Evolutionary conservation across 2,329 filamentous ascomycete genomes (phyloP).

Genomic region (Bipolaris sorokiniana): DNA sequence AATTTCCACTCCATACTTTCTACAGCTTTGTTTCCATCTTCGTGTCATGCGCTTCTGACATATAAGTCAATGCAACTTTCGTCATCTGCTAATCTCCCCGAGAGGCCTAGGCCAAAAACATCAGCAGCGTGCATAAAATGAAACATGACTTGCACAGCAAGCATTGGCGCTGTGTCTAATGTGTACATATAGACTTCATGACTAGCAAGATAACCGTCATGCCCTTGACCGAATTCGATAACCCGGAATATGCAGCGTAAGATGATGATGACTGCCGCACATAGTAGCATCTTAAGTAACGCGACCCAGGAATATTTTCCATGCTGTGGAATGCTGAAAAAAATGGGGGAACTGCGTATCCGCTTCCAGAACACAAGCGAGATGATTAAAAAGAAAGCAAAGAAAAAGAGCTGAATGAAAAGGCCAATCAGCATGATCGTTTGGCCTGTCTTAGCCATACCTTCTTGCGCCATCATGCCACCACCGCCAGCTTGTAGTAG

Average conservation of each 20-base stretch:
- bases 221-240: constrained; percentile 47
- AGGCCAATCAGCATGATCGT: constrained; percentile 34
- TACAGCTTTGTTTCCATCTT: not conserved
- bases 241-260: constrained; percentile 56
- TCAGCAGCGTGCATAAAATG: constrained; percentile 29
- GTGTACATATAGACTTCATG: constrained; percentile 55
- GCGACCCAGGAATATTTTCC: constrained; percentile 46
- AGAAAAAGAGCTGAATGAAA: constrained; percentile 27
- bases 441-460: constrained; percentile 25
- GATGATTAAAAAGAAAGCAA: constrained; percentile 28
- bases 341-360: constrained; percentile 4
- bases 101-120: constrained; percentile 19
- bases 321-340: no score
- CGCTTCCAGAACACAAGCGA: constrained; percentile 30
- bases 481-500: constrained; percentile 53
- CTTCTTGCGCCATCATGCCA: constrained; percentile 30
- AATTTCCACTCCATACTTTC: not conserved
- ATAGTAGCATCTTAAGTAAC: constrained; percentile 53
- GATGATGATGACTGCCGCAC: constrained; percentile 55
- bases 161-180: constrained; percentile 55
- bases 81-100: constrained; percentile 17
- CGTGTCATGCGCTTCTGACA: not conserved
- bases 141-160: constrained; percentile 49
- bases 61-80: constrained; percentile 28
- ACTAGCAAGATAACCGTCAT: constrained; percentile 52